Evolutionary conservation across 2,329 filamentous ascomycete genomes (phyloP).

Genomic region (Aspergillus phoenicis): DNA sequence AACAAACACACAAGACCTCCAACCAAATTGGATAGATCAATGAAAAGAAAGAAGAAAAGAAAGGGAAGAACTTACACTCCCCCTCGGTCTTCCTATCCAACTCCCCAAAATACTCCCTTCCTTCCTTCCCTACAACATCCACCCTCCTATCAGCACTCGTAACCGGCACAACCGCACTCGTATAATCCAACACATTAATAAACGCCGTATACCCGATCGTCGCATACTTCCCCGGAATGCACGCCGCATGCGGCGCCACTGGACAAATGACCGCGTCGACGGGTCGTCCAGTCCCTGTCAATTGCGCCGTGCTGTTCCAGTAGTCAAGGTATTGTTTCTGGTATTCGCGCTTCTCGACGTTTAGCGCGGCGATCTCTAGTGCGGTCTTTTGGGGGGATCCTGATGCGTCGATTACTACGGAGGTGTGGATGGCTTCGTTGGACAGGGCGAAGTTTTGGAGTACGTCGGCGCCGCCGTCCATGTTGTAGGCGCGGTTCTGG

Average conservation of each 20-base stretch:
- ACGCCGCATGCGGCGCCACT: constrained; percentile 46
- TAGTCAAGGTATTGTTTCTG: constrained; percentile 65
- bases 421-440: constrained; percentile 55
- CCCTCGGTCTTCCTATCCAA: constrained; percentile 49
- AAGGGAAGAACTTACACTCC: constrained; percentile 47
- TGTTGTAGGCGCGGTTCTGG: constrained; percentile 26
- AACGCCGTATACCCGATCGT: constrained; percentile 50
- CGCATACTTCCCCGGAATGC: constrained; percentile 47
- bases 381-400: constrained; percentile 43
- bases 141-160: constrained; percentile 55
- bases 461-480: constrained; percentile 56
- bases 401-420: constrained; percentile 40
- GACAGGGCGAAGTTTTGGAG: constrained; percentile 55
- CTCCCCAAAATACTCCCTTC: constrained; percentile 43
- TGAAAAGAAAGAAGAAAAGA: background rate
- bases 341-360: constrained; percentile 57
- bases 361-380: constrained; percentile 50
- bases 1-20: too few relatives aligned
- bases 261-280: constrained; percentile 57
- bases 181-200: constrained; percentile 62
- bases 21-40: too few relatives aligned
- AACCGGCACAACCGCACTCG: constrained; percentile 57
- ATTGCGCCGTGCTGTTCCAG: constrained; percentile 59
- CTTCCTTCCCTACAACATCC: constrained; percentile 46
- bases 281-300: constrained; percentile 54